Evolutionary conservation across 129 eudicot genomes (phyloP).

Genomic region (Cynara cardunculus): DNA sequence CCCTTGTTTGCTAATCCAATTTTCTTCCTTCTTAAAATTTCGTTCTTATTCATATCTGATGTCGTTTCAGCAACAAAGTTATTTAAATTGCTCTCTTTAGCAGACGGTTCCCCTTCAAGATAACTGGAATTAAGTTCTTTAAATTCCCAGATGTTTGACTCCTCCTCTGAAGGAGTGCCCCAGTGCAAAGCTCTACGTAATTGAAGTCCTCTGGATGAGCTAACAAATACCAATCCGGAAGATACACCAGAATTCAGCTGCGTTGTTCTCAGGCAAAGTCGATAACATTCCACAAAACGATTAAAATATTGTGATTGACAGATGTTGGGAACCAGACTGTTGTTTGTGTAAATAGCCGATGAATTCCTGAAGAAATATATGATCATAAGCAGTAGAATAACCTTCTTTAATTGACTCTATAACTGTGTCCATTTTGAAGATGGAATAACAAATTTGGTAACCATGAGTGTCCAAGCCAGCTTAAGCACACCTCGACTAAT

Average conservation of each 20-base stretch:
- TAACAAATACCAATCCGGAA: conserved; percentile 23
- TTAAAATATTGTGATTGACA: not conserved
- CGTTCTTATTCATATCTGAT: conserved; percentile 35
- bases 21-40: conserved; percentile 45
- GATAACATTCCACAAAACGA: conserved; percentile 26
- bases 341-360: conserved; percentile 28
- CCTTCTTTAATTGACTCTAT: not conserved
- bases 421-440: not conserved
- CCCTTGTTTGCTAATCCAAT: conserved; percentile 68
- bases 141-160: conserved; percentile 15
- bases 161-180: conserved; percentile 11
- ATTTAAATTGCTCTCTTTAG: conserved; percentile 9
- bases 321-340: conserved; percentile 28
- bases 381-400: not conserved
- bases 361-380: conserved; percentile 43
- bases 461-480: not conserved
- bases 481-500: not conserved
- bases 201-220: conserved; percentile 17
- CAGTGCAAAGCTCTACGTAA: conserved; percentile 22
- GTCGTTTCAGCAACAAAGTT: conserved; percentile 11
- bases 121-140: conserved; percentile 12
- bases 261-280: conserved; percentile 20
- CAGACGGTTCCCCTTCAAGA: conserved; percentile 17
- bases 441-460: not conserved
- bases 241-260: conserved; percentile 8